Evolutionary conservation across 768 basidiomycete species (phyloP), one percentile per base, ranked within the genome.

Genomic region (Hericium coralloides): DNA sequence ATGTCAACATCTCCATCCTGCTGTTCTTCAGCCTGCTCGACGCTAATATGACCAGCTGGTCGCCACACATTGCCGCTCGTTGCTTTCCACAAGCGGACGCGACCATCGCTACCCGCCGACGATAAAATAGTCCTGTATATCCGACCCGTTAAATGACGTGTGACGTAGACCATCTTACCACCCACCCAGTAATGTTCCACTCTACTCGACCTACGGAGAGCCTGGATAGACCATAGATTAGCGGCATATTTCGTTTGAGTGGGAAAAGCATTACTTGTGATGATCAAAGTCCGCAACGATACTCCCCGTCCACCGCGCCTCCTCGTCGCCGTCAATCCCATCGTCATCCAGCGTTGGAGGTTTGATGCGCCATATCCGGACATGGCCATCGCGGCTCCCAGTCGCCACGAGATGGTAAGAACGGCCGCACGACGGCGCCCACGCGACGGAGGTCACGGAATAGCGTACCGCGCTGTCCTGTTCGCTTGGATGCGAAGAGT

Each of bases 381-480:
- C 93, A 48, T 81, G 79, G 1, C 94, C 93, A 67, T 97, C 94
- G 31, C 93, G 78, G 31, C 83, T 77, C 15, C 94, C 97, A 0
- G 92, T 91, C 2, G 95, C 97, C 58, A 98, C 79, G 39, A 98
- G 86, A 65, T 98, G 95, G 70, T 93, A 95, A 1, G 90, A 90
- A 25, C 97, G 79, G 6, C 95, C 97, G 58, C 92, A 95, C 0
- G 87, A 87, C 0, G 97, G 91, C 0, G 95, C 93, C 95, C 95
- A 99, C 15, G 93, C 77, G 38, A 98, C 81, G 31, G 87, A 85
- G 0, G 88, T 89, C 52, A 95, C 80, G 2, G 95, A 81, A 41
- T 75, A 83, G 3, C 79, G 73, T 14, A 76, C 69, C 10, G 76
- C 71, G 56, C 47, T 68, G 53, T 63, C 63, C 36, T 73, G 73